Conservation (phyloP, 2,329 filamentous ascomycete genomes). For the Ophiostoma perfectum region DNA sequence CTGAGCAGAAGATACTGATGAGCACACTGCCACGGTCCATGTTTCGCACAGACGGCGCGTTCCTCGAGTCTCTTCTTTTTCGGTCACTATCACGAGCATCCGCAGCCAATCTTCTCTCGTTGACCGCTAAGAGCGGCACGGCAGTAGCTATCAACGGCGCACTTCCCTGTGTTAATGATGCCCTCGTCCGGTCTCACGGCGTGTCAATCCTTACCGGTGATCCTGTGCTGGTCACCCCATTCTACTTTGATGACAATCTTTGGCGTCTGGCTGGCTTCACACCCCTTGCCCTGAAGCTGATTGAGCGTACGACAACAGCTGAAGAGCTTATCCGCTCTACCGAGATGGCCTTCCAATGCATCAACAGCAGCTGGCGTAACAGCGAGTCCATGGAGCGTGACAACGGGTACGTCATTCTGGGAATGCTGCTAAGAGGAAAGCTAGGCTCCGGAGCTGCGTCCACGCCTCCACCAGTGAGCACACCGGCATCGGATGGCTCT, state of each 20-base stretch:
- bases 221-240: slow-evolving; percentile 74
- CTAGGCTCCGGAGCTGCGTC: slow-evolving; percentile 48
- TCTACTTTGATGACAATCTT: slow-evolving; percentile 81
- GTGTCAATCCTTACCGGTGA: slow-evolving; percentile 76
- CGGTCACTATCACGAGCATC: slow-evolving; percentile 70
- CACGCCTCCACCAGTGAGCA: not conserved
- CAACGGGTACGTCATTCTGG: slow-evolving; percentile 85
- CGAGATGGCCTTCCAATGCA: slow-evolving; percentile 77
- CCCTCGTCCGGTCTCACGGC: slow-evolving; percentile 73
- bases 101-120: slow-evolving; percentile 59
- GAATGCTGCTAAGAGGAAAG: slow-evolving; percentile 77
- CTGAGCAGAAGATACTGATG: slow-evolving; percentile 74
- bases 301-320: slow-evolving; percentile 67
- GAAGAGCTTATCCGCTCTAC: slow-evolving; percentile 71
- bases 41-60: slow-evolving; percentile 73
- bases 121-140: slow-evolving; percentile 68
- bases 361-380: slow-evolving; percentile 90
- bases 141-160: slow-evolving; percentile 84
- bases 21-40: slow-evolving; percentile 77
- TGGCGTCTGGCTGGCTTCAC: slow-evolving; percentile 93
- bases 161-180: slow-evolving; percentile 80
- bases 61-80: slow-evolving; percentile 70
- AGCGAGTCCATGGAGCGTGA: slow-evolving; percentile 97
- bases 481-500: slow-evolving; percentile 20
- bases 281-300: slow-evolving; percentile 73